Percentiles rank a stretch among this genome's conserved stretches.
phyloP scores from a whole-genome alignment of 2,329 filamentous ascomycete species.

The Biscogniauxia marginata region DNA sequence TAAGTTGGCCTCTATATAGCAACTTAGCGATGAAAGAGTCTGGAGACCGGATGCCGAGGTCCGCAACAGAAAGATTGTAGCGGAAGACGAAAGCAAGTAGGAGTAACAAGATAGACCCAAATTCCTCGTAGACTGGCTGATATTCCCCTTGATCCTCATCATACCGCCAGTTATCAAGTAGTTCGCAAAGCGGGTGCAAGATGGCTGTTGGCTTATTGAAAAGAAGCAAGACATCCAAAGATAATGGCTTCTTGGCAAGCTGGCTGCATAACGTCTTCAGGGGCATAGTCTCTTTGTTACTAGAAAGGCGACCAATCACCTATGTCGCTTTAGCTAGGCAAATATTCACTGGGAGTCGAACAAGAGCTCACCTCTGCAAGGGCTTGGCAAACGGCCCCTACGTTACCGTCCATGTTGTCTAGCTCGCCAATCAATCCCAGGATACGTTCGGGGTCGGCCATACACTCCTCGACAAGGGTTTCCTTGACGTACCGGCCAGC shows the following conservation, averaged over 20 bases:
- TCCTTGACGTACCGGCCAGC: conserved; percentile 76
- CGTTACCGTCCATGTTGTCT: conserved; percentile 88
- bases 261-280: conserved; percentile 71
- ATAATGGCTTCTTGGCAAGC: conserved; percentile 69
- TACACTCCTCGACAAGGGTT: conserved; percentile 73
- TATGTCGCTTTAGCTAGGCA: conserved; percentile 28
- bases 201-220: conserved; percentile 71
- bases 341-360: not conserved
- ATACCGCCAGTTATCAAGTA: conserved; percentile 77
- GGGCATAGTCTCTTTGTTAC: conserved; percentile 75
- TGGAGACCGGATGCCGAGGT: conserved; percentile 59
- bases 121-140: conserved; percentile 84
- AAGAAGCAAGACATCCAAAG: conserved; percentile 72
- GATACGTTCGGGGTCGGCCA: conserved; percentile 70
- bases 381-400: conserved; percentile 78
- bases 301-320: conserved; percentile 68
- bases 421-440: conserved; percentile 78
- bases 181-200: conserved; percentile 68
- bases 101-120: conserved; percentile 72
- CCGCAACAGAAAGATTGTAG: conserved; percentile 63
- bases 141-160: conserved; percentile 83
- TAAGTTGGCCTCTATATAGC: conserved; percentile 57
- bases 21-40: conserved; percentile 70
- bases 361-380: conserved; percentile 60
- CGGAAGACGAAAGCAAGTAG: conserved; percentile 74